Conservation (phyloP, 495 filamentous ascomycete genomes). For the Chaetomium tenue region DNA sequence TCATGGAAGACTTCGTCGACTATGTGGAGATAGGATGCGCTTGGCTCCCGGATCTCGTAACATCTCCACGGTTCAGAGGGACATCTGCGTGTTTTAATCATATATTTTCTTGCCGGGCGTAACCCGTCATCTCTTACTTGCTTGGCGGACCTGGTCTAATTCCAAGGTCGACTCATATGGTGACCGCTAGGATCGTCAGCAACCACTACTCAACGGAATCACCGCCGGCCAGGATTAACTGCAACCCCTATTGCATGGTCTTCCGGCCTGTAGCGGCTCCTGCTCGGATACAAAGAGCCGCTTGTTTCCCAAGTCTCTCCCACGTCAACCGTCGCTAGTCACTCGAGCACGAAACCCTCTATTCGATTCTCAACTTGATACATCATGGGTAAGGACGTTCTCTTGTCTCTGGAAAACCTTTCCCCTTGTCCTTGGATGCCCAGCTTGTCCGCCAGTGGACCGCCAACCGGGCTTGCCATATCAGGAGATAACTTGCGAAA, state of each 20-base stretch:
- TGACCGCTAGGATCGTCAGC: constrained; percentile 9
- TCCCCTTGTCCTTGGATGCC: not conserved
- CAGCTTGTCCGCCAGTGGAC: not conserved
- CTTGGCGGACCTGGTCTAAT: not conserved
- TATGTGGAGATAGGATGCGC: not conserved
- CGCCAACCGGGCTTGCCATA: not conserved
- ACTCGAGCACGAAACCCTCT: not conserved
- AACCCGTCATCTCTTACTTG: not conserved
- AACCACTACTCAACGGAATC: not conserved
- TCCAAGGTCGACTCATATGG: not conserved
- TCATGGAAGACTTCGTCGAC: not conserved
- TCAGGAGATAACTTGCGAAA: constrained; percentile 16
- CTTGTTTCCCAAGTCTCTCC: not conserved
- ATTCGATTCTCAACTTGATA: not conserved
- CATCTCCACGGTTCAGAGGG: not conserved
- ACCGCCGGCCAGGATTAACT: not conserved
- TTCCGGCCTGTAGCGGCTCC: not conserved
- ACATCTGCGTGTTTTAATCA: not conserved
- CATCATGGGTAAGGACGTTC: not conserved
- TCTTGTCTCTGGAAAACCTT: not conserved
- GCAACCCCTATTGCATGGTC: not conserved
- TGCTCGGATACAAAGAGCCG: constrained; percentile 10
- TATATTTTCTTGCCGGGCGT: not conserved
- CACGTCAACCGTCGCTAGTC: not conserved
- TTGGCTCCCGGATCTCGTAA: not conserved